Conservation (phyloP, 2,329 filamentous ascomycete genomes). For the Thielaviopsis punctulata region DNA sequence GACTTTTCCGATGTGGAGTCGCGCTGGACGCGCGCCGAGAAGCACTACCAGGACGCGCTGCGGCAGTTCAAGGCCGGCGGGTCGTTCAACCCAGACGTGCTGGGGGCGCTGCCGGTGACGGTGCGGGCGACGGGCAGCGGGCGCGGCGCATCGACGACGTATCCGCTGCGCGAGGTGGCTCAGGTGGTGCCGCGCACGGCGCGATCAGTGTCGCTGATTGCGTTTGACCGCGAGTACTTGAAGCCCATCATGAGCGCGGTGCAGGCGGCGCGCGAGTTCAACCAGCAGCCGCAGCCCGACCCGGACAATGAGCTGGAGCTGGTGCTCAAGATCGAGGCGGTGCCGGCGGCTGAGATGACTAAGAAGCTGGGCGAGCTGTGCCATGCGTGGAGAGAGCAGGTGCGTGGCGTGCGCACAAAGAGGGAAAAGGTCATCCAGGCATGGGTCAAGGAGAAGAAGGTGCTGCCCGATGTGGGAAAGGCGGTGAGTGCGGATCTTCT, state of each 20-base stretch:
- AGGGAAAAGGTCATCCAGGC: constrained; percentile 31
- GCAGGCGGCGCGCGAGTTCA: constrained; percentile 34
- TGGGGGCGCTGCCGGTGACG: constrained; percentile 28
- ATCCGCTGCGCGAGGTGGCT: constrained; percentile 37
- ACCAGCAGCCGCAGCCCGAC: constrained; percentile 42
- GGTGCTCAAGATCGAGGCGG: constrained; percentile 34
- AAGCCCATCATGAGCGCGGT: constrained; percentile 39
- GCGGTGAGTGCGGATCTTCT: constrained; percentile 31
- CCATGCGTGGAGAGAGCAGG: constrained; percentile 32
- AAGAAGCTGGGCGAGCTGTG: constrained; percentile 27
- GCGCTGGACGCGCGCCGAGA: constrained; percentile 24
- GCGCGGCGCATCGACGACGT: constrained; percentile 17
- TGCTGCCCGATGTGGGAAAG: constrained; percentile 31
- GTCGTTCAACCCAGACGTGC: constrained; percentile 32
- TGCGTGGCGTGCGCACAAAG: constrained; percentile 30
- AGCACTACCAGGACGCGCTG: constrained; percentile 24
- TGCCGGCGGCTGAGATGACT: constrained; percentile 30
- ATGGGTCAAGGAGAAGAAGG: constrained; percentile 27
- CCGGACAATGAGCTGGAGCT: constrained; percentile 44
- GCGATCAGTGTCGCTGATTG: constrained; percentile 24
- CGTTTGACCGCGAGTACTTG: constrained; percentile 27
- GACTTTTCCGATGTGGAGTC: constrained; percentile 31
- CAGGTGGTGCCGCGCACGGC: constrained; percentile 32
- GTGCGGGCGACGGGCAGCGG: constrained; percentile 15
- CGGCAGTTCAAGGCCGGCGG: constrained; percentile 29